A percentile compares a stretch with the other conserved stretches of the same genome.
These are phyloP conservation scores for Porcisia hertigi DNA, from an alignment of 208 protist genomes.

Conservation along the genomic window DNA sequence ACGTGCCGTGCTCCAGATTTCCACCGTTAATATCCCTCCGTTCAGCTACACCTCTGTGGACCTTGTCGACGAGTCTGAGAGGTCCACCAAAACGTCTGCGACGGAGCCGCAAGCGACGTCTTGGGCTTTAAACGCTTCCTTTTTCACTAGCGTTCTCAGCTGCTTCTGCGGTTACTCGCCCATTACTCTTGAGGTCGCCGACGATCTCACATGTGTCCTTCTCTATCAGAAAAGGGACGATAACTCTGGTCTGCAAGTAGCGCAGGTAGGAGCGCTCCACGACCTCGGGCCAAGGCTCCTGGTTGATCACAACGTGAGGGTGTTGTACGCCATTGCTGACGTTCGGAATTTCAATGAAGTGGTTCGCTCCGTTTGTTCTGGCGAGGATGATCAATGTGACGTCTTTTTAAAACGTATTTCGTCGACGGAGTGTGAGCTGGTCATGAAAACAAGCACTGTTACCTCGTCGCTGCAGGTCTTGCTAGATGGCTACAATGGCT, in stretches of 20 bases:
- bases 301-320: constrained; percentile 43
- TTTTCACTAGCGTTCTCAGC: constrained; percentile 44
- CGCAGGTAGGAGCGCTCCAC: constrained; percentile 53
- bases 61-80: constrained; percentile 19
- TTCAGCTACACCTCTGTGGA: constrained; percentile 63
- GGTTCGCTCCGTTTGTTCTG: constrained; percentile 37
- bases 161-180: constrained; percentile 49
- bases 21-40: constrained; percentile 46
- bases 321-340: constrained; percentile 50
- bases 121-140: constrained; percentile 49
- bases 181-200: constrained; percentile 44
- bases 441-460: constrained; percentile 39
- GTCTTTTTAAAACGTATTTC: constrained; percentile 41
- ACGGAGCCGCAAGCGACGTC: constrained; percentile 27
- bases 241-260: constrained; percentile 34
- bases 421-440: constrained; percentile 23
- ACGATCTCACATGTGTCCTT: constrained; percentile 39
- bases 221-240: constrained; percentile 44
- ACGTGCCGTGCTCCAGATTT: constrained; percentile 28
- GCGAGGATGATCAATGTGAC: constrained; percentile 49
- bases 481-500: constrained; percentile 16
- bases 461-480: constrained; percentile 32
- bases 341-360: constrained; percentile 54
- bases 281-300: constrained; percentile 65
- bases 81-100: constrained; percentile 9